A percentile compares a stretch with the other conserved stretches of the same genome.
phyloP scores from a whole-genome alignment of 805 yeast genomes.

The Torulaspora franciscae region DNA sequence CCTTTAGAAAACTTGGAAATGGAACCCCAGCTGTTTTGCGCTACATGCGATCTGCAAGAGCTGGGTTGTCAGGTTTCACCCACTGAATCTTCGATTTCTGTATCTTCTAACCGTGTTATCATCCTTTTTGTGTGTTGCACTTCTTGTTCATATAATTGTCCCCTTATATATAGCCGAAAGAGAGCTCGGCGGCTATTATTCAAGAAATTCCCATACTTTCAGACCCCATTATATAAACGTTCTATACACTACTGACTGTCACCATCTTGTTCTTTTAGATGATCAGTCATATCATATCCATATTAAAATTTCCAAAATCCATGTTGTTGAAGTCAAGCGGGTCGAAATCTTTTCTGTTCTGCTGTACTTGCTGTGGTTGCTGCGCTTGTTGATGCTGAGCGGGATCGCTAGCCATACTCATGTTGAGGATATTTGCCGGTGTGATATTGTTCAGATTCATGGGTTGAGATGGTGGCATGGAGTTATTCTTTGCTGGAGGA shows the following conservation, averaged over 20 bases:
- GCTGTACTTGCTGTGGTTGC: conserved; percentile 7
- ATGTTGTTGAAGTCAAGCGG: conserved; percentile 29
- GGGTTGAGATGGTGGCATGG: conserved; percentile 10
- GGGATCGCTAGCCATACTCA: conserved; percentile 16
- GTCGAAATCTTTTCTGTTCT: conserved; percentile 16
- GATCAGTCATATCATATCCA: conserved; percentile 28
- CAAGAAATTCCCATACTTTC: too few relatives aligned
- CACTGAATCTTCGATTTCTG: too few relatives aligned
- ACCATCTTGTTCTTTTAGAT: too few relatives aligned
- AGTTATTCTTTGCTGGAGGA: conserved; percentile 4
- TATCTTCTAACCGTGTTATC: neutral
- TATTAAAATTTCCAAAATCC: conserved; percentile 29
- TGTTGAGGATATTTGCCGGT: conserved; percentile 23
- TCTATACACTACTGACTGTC: too few relatives aligned
- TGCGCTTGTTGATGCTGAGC: conserved; percentile 4
- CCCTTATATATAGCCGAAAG: neutral
- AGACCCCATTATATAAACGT: too few relatives aligned
- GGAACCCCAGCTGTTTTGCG: too few relatives aligned
- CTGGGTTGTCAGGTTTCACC: too few relatives aligned
- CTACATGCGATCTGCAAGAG: too few relatives aligned
- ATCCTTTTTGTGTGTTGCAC: neutral
- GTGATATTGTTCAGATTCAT: conserved; percentile 20
- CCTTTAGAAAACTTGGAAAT: too few relatives aligned
- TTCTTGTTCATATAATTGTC: neutral
- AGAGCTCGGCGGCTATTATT: neutral